Base-by-base conservation (phyloP, 805 yeast genomes). In the Kuraishia hungarica region DNA sequence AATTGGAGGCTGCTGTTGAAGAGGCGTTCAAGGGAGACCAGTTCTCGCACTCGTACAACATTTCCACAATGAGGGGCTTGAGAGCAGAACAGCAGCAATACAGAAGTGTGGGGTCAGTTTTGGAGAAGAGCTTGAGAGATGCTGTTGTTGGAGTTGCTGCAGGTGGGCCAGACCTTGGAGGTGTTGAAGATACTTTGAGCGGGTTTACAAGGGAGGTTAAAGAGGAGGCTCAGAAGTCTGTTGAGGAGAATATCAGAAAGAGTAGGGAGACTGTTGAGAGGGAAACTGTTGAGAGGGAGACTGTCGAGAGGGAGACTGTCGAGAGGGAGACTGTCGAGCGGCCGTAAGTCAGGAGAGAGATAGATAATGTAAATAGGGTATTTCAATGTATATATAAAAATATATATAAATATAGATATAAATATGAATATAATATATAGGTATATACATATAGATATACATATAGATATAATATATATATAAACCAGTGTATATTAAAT, bases 1-100 rank as follows among this genome's bases (percentile, higher is more conserved):
- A 82, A 67, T 75, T 87, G 57, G 80, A 78, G 49, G 72, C 68
- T 21, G 81, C 84, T 53, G 80, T 87, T 49, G 80, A 77, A 52
- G 74, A 74, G 54, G 84, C 89, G 52, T 81, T 85, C 58, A 61
- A 63, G 43, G 43, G 43, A 35, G 66, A 62, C 46, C 59, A 60
- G 77, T 76, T 57, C 60, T 68, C 71, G 56, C 67, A 68, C 29
- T 17, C 48, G 48, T 51, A 64, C 54, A 39, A 53, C 59, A n/a
- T 20, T 7, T 17, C 23, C 19, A 23, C 26, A 7, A 64, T 22
- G 60, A 15, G 51, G 20, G 19, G 23, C 22, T 6, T 29, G 20
- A 19, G 28, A 10, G 50, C 47, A 20, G 28, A 29, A 3, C 28
- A 22, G 23, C 39, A 29, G 35, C 24, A n/a, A n/a, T n/a, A 29